phyloP scores from a whole-genome alignment of 176 grass and related monocot species.

The bread wheat (Triticum aestivum) region IWGSC_CS_RefSeq_v2.1 NC_057802.1:278565554-278566053 shows the following conservation, averaged over 20 bases:
- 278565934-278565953: constrained; percentile 67
- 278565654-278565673: too few species aligned
- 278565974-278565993: constrained; percentile 64
- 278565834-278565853: not conserved
- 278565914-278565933: not conserved
- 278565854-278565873: not conserved
- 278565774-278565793: too few species aligned
- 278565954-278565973: not conserved
- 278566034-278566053: constrained; percentile 22
- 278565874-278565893: not conserved
- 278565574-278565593: too few species aligned
- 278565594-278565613: too few species aligned
- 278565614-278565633: too few species aligned
- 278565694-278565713: too few species aligned
- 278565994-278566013: constrained; percentile 59
- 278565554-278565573: too few species aligned
- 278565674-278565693: too few species aligned
- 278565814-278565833: not conserved
- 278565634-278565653: too few species aligned
- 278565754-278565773: too few species aligned
- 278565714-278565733: too few species aligned
- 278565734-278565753: too few species aligned
- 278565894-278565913: not conserved
- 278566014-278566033: constrained; percentile 63
- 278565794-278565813: not conserved